Percentiles rank a stretch among this genome's conserved stretches.
These are phyloP conservation scores for Ophiostoma fasciatum DNA, from an alignment of 2,329 filamentous ascomycete species.

Conservation along the genomic window DNA sequence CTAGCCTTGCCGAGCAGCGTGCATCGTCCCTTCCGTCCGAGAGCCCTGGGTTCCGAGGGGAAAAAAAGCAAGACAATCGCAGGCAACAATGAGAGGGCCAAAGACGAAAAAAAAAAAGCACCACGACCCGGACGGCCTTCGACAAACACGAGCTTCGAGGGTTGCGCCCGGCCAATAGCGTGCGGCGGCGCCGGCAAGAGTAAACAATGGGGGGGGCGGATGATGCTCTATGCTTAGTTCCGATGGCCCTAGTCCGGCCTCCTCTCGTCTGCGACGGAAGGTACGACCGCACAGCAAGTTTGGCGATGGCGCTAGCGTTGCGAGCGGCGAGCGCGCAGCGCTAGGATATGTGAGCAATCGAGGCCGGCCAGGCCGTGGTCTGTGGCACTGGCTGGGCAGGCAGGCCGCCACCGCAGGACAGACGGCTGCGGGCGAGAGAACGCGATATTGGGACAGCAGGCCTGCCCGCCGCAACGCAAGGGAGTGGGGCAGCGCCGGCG, in stretches of 20 bases:
- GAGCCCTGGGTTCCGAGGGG: too few relatives aligned
- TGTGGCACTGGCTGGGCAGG: too few relatives aligned
- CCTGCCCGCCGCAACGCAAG: too few relatives aligned
- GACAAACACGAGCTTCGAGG: background rate
- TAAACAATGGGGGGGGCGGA: constrained; percentile 14
- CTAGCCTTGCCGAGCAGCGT: background rate
- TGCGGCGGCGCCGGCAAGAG: constrained; percentile 4
- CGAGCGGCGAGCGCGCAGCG: constrained; percentile 1
- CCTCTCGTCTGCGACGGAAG: too few relatives aligned
- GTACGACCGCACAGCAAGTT: constrained; percentile 2
- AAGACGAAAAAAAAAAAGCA: background rate
- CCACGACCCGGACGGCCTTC: background rate
- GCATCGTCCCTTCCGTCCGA: background rate
- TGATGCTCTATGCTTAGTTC: too few relatives aligned
- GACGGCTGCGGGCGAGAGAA: too few relatives aligned
- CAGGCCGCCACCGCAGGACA: too few relatives aligned
- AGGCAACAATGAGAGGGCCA: constrained; percentile 2
- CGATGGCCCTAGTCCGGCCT: too few relatives aligned
- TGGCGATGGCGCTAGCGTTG: constrained; percentile 1
- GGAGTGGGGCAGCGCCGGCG: too few relatives aligned
- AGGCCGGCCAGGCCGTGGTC: too few relatives aligned
- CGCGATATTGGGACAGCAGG: too few relatives aligned
- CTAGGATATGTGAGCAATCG: too few relatives aligned
- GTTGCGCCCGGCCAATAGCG: constrained; percentile 8
- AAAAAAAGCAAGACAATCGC: constrained; percentile 2